Evolutionary conservation across 2,329 filamentous ascomycete species (phyloP), one percentile per base, ranked within the genome.

Genomic region (Colletotrichum falcatum): DNA sequence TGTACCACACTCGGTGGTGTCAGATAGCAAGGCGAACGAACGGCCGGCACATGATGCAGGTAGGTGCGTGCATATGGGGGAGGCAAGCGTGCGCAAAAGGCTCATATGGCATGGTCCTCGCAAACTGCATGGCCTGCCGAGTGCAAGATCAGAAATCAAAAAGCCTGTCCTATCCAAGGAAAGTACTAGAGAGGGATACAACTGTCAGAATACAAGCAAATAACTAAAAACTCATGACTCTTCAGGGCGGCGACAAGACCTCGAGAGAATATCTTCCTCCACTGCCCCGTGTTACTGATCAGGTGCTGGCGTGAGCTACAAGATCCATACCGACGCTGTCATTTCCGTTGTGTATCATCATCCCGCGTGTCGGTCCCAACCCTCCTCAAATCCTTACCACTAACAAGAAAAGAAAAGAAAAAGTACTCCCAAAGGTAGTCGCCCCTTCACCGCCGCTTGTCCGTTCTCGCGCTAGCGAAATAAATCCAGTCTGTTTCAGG

Each of bases 271-370:
- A 14, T 39, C 33, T 42, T 18, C n/a, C n/a, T 28, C 28, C 55
- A 18, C 16, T 7, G 8, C 44, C 55, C 55, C 35, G 28, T 39
- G 46, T 18, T 35, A n/a, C 20, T 33, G 53, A 60, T 54, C 44
- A 23, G 28, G 42, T 30, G 55, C 42, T 55, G 54, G 48, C 37
- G 35, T 53, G 54, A 61, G 62, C 8, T 35, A 33, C 18, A 12
- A 46, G 14, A 55, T 42, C 61, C 62, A 65, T n/a, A 37, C 20
- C 54, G 65, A 53, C 68, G 68, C 59, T 59, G 65, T 64, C 59
- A 39, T 64, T 71, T 33, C 68, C 59, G 58, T 49, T 46, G 30
- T 28, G 53, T 62, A 62, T 67, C 70, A 71, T 71, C 70, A 72
- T 71, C 53, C 60, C 59, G 62, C 66, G 67, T 66, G 49, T 60